Conservation (phyloP, 305 asterid species). For the Solanum hybrid region DNA sequence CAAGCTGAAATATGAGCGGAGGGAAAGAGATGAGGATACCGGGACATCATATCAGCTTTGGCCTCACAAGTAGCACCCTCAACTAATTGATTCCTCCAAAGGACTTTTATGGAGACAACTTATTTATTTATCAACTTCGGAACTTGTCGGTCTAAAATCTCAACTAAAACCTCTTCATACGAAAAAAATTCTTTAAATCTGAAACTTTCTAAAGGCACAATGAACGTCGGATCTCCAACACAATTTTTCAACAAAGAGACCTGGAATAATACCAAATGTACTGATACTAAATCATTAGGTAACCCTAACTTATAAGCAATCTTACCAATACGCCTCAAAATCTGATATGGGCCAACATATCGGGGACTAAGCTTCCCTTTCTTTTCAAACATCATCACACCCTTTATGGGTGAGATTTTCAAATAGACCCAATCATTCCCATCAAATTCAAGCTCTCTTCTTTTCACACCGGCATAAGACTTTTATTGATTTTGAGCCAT, state of each 20-base stretch:
- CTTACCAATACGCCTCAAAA: background rate
- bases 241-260: background rate
- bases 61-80: background rate
- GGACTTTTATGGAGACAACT: background rate
- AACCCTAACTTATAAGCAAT: background rate
- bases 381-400: background rate
- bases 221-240: background rate
- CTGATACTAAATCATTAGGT: background rate
- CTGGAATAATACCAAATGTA: background rate
- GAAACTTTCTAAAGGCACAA: background rate
- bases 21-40: background rate
- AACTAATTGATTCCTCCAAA: background rate
- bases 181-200: background rate
- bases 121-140: background rate
- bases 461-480: background rate
- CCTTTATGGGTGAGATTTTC: background rate
- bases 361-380: background rate
- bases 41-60: background rate
- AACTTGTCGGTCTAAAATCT: background rate
- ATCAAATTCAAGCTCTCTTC: background rate
- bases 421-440: background rate
- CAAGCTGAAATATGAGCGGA: background rate
- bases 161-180: no score
- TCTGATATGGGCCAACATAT: background rate
- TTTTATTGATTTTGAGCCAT: background rate